Percentiles rank a stretch among this genome's conserved stretches.
Evolutionary conservation across 2,329 filamentous ascomycete species (phyloP).

Genomic region (Fusarium sp.): DNA sequence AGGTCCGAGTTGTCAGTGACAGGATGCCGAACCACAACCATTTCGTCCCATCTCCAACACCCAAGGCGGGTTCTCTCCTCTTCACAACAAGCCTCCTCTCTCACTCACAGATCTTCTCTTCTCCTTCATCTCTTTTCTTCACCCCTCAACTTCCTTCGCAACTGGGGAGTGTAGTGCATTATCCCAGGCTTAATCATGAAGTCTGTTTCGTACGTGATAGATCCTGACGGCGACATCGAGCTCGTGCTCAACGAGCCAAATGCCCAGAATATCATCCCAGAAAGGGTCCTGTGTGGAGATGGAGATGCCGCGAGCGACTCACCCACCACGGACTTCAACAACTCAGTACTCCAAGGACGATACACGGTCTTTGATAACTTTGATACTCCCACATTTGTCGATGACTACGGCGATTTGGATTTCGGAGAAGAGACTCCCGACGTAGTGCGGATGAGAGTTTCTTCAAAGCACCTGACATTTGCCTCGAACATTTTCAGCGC

Average conservation of each 20-base stretch:
- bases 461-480: fast-evolving
- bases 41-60: background rate
- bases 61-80: background rate
- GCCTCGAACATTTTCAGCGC: background rate
- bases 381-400: background rate
- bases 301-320: fast-evolving
- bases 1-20: background rate
- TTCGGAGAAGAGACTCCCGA: fast-evolving
- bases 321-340: background rate
- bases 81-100: background rate
- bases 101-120: fast-evolving
- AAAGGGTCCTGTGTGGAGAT: fast-evolving
- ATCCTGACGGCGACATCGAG: background rate
- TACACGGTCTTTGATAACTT: fast-evolving
- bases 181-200: background rate
- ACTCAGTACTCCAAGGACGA: background rate
- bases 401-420: fast-evolving
- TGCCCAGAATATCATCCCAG: fast-evolving
- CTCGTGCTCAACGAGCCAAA: background rate
- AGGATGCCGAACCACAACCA: fast-evolving
- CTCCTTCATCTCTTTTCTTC: background rate
- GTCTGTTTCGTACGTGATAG: background rate
- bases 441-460: fast-evolving
- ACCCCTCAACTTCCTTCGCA: background rate
- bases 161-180: too few species aligned